These are phyloP conservation scores for Caryopteris hybrid DNA, from an alignment of 305 asterid genomes.

Conservation along the genomic window DNA sequence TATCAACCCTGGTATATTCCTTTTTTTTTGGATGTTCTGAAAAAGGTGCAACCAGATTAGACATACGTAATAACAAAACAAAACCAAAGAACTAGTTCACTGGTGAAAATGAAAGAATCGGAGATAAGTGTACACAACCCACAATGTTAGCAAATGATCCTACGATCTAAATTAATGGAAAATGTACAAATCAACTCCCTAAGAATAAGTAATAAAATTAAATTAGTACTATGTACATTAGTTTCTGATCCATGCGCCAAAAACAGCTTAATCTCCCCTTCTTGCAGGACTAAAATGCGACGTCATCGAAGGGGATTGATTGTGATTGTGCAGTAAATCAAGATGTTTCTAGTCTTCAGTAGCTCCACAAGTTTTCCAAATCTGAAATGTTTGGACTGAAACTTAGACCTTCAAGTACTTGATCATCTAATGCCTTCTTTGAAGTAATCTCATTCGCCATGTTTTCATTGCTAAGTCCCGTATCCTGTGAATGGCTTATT, in stretches of 20 bases:
- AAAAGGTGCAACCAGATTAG: not conserved
- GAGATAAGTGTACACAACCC: conserved; percentile 16
- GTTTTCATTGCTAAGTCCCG: conserved; percentile 50
- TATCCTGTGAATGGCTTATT: conserved; percentile 55
- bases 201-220: not conserved
- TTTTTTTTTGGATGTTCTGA: not conserved
- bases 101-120: conserved; percentile 15
- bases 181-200: conserved; percentile 13
- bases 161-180: conserved; percentile 3
- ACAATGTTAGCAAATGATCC: conserved; percentile 20
- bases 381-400: conserved; percentile 43
- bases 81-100: not conserved
- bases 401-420: conserved; percentile 30
- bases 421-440: conserved; percentile 33
- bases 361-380: conserved; percentile 53
- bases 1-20: not conserved
- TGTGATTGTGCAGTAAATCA: too few species aligned
- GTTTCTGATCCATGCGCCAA: not conserved
- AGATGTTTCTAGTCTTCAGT: too few species aligned
- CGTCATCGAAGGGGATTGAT: too few species aligned
- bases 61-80: not conserved
- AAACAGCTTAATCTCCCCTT: conserved; percentile 15
- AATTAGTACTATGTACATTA: conserved; percentile 24
- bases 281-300: conserved; percentile 24
- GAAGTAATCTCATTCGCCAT: conserved; percentile 42